A percentile compares a stretch with the other conserved stretches of the same genome.
Evolutionary conservation across 345 rosid genomes (phyloP).

Genomic region (Salix caprea): DNA sequence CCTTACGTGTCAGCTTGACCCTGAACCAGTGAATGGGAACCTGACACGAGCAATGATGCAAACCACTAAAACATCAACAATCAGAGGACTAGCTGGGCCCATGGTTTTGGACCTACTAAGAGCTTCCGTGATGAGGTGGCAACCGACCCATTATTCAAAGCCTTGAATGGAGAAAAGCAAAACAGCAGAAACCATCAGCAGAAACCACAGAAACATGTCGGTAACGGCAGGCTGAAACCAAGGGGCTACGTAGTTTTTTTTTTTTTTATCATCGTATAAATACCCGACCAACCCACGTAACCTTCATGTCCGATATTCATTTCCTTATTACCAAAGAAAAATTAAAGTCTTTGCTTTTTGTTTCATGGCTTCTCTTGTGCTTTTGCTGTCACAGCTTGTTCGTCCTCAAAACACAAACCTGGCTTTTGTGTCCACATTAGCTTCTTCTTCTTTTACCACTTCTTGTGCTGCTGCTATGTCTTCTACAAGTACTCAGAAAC

Average conservation of each 20-base stretch:
- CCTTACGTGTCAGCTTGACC: no score
- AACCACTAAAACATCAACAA: neutral
- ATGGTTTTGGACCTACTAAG: neutral
- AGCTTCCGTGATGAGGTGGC: neutral
- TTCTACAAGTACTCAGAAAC: neutral
- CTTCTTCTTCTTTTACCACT: conserved; percentile 3
- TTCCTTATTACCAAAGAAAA: no score
- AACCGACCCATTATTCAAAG: neutral
- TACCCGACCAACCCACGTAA: neutral
- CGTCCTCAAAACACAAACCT: conserved; percentile 12
- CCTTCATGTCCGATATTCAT: neutral
- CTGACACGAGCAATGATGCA: no score
- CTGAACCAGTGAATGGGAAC: no score
- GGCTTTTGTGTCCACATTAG: neutral
- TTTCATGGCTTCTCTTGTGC: conserved; percentile 19
- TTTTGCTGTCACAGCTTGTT: conserved; percentile 6
- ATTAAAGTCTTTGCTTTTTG: neutral
- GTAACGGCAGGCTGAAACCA: neutral
- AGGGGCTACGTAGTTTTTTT: neutral
- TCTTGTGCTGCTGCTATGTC: conserved; percentile 4
- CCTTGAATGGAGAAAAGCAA: neutral
- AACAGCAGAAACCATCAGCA: neutral
- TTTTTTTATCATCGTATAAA: no score
- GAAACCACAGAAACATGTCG: neutral
- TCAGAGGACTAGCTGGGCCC: neutral